Evolutionary conservation across 805 yeast species (phyloP), one percentile per base, ranked within the genome.

Genomic region (Metschnikowia sp.): DNA sequence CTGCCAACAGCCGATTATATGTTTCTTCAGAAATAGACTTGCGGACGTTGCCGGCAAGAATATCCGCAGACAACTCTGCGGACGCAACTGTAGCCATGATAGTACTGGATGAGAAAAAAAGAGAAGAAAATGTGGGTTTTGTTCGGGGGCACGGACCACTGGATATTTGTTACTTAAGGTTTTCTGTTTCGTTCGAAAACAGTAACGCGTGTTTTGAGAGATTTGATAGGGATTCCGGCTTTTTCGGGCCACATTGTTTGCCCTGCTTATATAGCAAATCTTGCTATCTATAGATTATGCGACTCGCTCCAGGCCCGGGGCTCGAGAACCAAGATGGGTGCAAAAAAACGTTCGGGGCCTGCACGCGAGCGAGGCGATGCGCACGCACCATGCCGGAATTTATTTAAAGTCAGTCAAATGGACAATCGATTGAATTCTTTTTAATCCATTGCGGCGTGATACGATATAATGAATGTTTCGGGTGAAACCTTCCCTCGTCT

Each of bases 11-110:
- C 29, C 33, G 26, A 32, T 48, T 37, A 53, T 76, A 76, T 6
- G 63, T 44, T 3, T 61, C 49, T 26, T 63, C 68, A 3, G 66
- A 58, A 15, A 76, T 54, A 13, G 53, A 44, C 49, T 68, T 65
- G 60, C 72, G 72, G 36, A 54, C 47, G 60, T 70, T 70, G 2
- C 78, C 78, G 2, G 60, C 57, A 44, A 59, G 51, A 45, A 72
- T 69, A 42, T 62, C 60, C 11, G 60, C 53, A n/a, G 69, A 26
- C 35, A 70, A 55, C 26, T 62, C 67, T 10, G 67, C 57, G 6
- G 70, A 52, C 10, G 49, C 49, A 30, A 40, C 36, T n/a, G 38
- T 11, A 8, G 44, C 31, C 41, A 40, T 45, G 18, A 15, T 15
- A 15, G 18, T 15, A 15, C 18, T 15, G 18, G 18, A 37, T 3